phyloP scores from a whole-genome alignment of 1,284 basidiomycete genomes.

The Volvariella surrecta region DNA sequence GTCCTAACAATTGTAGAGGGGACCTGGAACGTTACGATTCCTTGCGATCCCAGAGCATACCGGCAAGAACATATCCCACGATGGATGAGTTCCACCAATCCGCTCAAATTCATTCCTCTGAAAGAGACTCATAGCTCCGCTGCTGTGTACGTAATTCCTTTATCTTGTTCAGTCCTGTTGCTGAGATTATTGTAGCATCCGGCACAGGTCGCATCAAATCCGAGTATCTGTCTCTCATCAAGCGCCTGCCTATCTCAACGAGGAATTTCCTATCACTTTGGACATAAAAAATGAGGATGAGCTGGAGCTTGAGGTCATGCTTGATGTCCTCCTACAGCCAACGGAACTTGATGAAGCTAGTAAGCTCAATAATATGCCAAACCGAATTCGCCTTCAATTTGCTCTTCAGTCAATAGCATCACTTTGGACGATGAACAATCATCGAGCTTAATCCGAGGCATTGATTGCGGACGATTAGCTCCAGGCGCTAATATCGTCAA shows the following conservation, averaged over 20 bases:
- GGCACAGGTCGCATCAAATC: constrained; percentile 53
- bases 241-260: constrained; percentile 67
- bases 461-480: constrained; percentile 52
- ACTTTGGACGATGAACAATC: constrained; percentile 53
- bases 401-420: constrained; percentile 50
- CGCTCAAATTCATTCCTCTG: constrained; percentile 42
- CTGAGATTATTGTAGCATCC: constrained; percentile 38
- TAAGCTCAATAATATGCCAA: constrained; percentile 23
- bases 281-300: constrained; percentile 63
- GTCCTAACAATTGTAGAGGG: constrained; percentile 45
- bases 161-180: constrained; percentile 1
- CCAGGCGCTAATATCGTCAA: constrained; percentile 49
- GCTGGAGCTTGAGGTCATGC: constrained; percentile 51
- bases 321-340: constrained; percentile 75
- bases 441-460: constrained; percentile 63
- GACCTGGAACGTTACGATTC: constrained; percentile 57
- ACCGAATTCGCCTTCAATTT: not conserved
- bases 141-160: constrained; percentile 33
- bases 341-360: constrained; percentile 69
- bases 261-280: constrained; percentile 64
- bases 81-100: constrained; percentile 51
- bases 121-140: constrained; percentile 38
- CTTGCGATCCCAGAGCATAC: constrained; percentile 32
- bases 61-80: constrained; percentile 26
- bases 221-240: constrained; percentile 46